Percentiles rank a stretch among this genome's conserved stretches.
Evolutionary conservation across 1,284 basidiomycete genomes (phyloP).

Genomic region (Schizophyllum amplum): DNA sequence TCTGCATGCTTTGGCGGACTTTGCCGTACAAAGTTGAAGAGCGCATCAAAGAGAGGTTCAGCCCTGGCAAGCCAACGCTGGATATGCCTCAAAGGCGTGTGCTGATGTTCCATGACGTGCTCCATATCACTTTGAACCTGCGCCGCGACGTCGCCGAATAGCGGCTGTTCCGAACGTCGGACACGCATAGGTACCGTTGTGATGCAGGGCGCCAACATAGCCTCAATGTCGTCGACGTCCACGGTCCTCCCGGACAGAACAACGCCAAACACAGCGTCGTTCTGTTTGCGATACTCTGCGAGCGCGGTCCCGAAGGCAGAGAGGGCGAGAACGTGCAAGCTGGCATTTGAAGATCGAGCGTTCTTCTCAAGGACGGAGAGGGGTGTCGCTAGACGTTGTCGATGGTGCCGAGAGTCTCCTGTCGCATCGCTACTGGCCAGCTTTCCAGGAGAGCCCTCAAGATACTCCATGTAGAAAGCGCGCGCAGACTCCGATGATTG

Average conservation of each 20-base stretch:
- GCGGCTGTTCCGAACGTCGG: neutral
- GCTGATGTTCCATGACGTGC: conserved; percentile 5
- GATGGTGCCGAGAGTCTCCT: conserved; percentile 2
- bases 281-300: conserved; percentile 2
- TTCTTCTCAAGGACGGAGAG: conserved; percentile 5
- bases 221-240: conserved; percentile 8
- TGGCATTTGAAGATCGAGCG: conserved; percentile 4
- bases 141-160: conserved; percentile 3
- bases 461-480: conserved; percentile 7
- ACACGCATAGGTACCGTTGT: conserved; percentile 9
- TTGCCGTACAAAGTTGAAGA: conserved; percentile 6
- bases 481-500: conserved; percentile 4
- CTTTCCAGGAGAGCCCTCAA: neutral
- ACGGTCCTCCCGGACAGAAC: conserved; percentile 14
- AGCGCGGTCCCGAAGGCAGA: conserved; percentile 6
- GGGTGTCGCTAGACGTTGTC: neutral
- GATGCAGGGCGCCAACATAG: conserved; percentile 8
- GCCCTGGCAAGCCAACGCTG: conserved; percentile 7
- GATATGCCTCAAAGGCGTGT: conserved; percentile 4
- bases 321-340: conserved; percentile 5
- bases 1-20: neutral
- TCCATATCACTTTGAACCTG: conserved; percentile 4
- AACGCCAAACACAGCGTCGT: conserved; percentile 8
- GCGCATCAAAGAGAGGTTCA: conserved; percentile 7
- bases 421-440: neutral